phyloP scores from a whole-genome alignment of 306 rosid genomes.

The Vicia villosa region DNA sequence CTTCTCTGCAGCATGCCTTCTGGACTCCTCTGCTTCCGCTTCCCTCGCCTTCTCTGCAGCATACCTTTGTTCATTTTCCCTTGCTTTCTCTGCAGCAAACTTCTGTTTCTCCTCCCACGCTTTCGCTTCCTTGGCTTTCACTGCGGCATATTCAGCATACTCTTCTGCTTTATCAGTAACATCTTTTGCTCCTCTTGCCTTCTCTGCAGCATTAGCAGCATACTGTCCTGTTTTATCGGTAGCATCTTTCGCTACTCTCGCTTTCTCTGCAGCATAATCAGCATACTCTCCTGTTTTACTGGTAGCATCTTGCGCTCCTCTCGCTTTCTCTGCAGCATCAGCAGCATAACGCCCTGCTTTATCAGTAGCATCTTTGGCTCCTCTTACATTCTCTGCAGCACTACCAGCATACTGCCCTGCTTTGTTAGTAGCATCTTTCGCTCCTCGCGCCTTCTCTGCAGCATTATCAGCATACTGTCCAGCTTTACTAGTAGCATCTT shows the following conservation, averaged over 20 bases:
- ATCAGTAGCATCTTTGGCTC: not conserved
- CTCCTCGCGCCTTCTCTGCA: constrained; percentile 23
- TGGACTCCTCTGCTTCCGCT: constrained; percentile 30
- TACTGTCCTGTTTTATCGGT: constrained; percentile 29
- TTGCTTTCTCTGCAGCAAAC: constrained; percentile 25
- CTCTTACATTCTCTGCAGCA: too few species aligned
- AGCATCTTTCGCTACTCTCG: constrained; percentile 21
- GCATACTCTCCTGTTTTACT: constrained; percentile 28
- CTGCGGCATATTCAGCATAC: not conserved
- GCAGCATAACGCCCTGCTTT: constrained; percentile 30
- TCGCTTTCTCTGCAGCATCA: constrained; percentile 22
- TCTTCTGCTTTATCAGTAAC: constrained; percentile 18
- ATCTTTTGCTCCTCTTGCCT: constrained; percentile 34
- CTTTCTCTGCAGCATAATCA: not conserved
- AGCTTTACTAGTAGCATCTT: constrained; percentile 30
- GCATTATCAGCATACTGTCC: constrained; percentile 22
- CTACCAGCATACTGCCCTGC: too few species aligned
- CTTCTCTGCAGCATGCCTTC: constrained; percentile 15
- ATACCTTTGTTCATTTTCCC: not conserved
- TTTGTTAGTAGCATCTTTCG: not conserved
- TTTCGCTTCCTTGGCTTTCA: constrained; percentile 34
- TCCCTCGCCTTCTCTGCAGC: constrained; percentile 36
- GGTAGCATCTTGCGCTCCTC: constrained; percentile 27
- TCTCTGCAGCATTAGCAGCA: not conserved
- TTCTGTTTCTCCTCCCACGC: constrained; percentile 10